Evolutionary conservation across 148 eudicot species (phyloP).

Genomic region (Vaccinium darrowii): DNA sequence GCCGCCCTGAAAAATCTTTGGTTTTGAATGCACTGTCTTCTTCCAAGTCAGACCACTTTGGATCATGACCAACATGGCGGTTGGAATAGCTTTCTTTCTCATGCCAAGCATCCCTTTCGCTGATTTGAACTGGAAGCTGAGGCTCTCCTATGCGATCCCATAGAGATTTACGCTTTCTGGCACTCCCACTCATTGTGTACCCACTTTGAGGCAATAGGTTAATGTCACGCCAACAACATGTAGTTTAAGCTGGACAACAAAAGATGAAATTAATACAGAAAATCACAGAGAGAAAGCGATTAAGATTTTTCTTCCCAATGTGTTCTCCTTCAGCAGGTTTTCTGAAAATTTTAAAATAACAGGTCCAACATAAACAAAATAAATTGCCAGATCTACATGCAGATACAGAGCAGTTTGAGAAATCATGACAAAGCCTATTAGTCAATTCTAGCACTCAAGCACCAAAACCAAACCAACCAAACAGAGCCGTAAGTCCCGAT

Average conservation of each 20-base stretch:
- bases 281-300: not conserved
- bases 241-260: conserved; percentile 15
- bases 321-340: not conserved
- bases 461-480: not conserved
- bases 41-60: conserved; percentile 21
- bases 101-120: conserved; percentile 15
- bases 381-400: not conserved
- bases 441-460: not conserved
- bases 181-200: conserved; percentile 19
- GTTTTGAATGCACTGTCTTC: conserved; percentile 16
- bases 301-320: not conserved
- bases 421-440: not conserved
- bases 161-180: conserved; percentile 22
- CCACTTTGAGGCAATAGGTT: conserved; percentile 9
- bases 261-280: not conserved
- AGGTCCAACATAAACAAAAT: not conserved
- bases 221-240: conserved; percentile 7
- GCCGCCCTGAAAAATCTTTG: conserved; percentile 14
- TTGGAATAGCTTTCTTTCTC: conserved; percentile 22
- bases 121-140: conserved; percentile 18
- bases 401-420: not conserved
- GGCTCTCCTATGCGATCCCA: conserved; percentile 27
- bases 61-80: conserved; percentile 10
- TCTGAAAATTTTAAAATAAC: not conserved
- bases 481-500: too few species aligned